Evolutionary conservation across 2,329 filamentous ascomycete species (phyloP).

Genomic region (Juglanconis oblonga): DNA sequence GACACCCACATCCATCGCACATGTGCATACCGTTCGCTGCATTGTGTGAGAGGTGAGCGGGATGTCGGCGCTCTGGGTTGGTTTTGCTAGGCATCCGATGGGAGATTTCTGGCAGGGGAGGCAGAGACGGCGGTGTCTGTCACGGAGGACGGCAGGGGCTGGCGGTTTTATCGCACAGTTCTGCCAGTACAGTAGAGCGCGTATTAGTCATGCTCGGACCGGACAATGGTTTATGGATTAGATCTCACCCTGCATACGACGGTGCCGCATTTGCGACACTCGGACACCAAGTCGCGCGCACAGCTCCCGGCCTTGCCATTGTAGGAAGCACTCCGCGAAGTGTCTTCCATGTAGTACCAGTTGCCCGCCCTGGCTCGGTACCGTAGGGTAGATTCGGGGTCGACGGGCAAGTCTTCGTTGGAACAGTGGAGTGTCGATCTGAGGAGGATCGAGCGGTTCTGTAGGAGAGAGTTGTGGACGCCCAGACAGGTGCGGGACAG

Average conservation of each 20-base stretch:
- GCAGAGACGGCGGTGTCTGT: constrained; percentile 80
- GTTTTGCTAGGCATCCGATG: constrained; percentile 51
- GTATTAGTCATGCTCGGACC: neutral
- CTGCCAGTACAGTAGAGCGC: constrained; percentile 42
- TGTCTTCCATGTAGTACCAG: constrained; percentile 59
- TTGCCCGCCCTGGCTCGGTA: constrained; percentile 56
- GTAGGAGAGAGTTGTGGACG: constrained; percentile 73
- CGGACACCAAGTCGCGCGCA: constrained; percentile 81
- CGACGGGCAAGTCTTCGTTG: constrained; percentile 61
- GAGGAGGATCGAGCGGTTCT: constrained; percentile 72
- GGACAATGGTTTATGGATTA: neutral
- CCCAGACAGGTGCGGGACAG: constrained; percentile 80
- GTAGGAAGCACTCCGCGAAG: constrained; percentile 41
- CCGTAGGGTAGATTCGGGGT: constrained; percentile 54
- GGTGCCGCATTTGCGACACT: constrained; percentile 73
- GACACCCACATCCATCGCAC: constrained; percentile 51
- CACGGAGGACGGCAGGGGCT: constrained; percentile 61
- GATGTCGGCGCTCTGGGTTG: constrained; percentile 41
- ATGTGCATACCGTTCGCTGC: constrained; percentile 53
- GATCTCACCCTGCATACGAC: constrained; percentile 75
- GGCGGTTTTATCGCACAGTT: constrained; percentile 89
- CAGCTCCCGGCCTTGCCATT: constrained; percentile 73
- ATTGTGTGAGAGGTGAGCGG: constrained; percentile 53
- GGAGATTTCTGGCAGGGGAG: constrained; percentile 70
- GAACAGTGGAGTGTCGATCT: constrained; percentile 74